Conservation (phyloP, 2,329 filamentous ascomycete species). For the Colletotrichum sp. region DNA sequence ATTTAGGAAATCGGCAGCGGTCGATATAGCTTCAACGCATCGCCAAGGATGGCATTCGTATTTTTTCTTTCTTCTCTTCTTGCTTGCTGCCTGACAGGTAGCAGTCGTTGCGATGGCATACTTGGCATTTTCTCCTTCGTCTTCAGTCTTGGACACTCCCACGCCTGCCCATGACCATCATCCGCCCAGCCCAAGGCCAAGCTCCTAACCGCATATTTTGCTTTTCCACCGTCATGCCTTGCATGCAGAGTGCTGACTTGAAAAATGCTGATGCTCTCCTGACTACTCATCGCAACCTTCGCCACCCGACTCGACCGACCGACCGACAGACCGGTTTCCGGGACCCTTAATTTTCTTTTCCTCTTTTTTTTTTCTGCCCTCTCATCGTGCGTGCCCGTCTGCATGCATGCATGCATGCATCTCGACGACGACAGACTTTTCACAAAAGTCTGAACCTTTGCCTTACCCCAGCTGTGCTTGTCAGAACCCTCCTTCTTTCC, state of each 20-base stretch:
- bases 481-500: not conserved
- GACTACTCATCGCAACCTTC: not conserved
- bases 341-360: not conserved
- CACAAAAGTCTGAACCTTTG: not conserved
- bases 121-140: not conserved
- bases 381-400: not conserved
- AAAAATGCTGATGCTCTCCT: not conserved
- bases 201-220: not conserved
- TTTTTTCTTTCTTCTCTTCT: not conserved
- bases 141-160: not conserved
- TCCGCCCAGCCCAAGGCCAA: not conserved
- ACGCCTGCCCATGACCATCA: not conserved
- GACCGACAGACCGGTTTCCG: not conserved
- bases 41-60: not conserved
- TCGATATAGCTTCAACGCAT: not conserved
- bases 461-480: not conserved
- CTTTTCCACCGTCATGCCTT: not conserved
- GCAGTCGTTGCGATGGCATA: not conserved
- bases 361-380: not conserved
- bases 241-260: constrained; percentile 1
- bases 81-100: not conserved
- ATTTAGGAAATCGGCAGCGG: not conserved
- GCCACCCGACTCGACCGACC: not conserved
- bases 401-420: not conserved
- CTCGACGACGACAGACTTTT: not conserved